Evolutionary conservation across 768 basidiomycete species (phyloP).

Genomic region (Rhizopogon salebrosus): DNA sequence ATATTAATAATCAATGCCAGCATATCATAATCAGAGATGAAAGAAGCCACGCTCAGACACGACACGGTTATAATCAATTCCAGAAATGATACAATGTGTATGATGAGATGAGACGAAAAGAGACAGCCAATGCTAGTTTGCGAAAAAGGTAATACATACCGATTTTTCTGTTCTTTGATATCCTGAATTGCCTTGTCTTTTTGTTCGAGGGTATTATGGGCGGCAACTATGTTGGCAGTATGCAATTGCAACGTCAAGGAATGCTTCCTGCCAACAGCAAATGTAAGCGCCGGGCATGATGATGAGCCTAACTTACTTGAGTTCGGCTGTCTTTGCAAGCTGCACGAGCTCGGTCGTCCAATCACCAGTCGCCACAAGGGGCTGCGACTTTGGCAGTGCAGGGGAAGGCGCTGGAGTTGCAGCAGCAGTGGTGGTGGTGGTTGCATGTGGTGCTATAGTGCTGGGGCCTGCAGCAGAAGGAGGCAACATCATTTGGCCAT

Average conservation of each 20-base stretch:
- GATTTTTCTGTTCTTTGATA: constrained; percentile 78
- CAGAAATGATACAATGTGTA: too few species aligned
- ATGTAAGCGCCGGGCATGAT: neutral
- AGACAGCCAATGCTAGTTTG: neutral
- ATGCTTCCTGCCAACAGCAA: constrained; percentile 54
- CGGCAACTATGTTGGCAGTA: constrained; percentile 82
- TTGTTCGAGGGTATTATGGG: constrained; percentile 73
- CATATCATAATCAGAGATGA: constrained; percentile 11
- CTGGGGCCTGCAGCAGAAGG: constrained; percentile 28
- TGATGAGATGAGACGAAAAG: neutral
- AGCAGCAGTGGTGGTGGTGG: constrained; percentile 9
- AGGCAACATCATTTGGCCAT: constrained; percentile 28
- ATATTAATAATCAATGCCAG: neutral
- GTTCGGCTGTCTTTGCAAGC: constrained; percentile 80
- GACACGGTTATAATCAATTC: neutral
- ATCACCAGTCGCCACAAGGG: constrained; percentile 76
- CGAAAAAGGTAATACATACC: constrained; percentile 39
- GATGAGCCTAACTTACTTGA: constrained; percentile 56
- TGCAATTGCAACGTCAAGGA: constrained; percentile 80
- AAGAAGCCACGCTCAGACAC: neutral
- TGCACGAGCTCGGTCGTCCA: constrained; percentile 87
- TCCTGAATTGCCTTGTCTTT: constrained; percentile 78
- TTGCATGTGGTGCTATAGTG: constrained; percentile 26
- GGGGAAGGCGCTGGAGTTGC: constrained; percentile 9
- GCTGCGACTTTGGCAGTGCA: constrained; percentile 27